Conservation (phyloP, 352 stramenopile genomes). For the Albugo candida region DNA sequence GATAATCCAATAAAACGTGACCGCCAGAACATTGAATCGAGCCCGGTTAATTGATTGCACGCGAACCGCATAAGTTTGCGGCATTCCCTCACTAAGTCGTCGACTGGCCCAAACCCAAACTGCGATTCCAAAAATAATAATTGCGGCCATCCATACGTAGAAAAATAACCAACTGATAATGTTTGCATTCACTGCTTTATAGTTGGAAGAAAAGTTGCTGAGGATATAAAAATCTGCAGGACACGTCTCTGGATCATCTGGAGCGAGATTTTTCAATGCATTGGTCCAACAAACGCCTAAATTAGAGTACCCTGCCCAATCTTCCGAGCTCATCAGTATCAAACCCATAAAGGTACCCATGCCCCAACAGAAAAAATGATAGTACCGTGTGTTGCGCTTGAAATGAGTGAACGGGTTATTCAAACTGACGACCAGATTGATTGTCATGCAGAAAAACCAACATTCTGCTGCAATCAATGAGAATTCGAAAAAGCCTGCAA, state of each 20-base stretch:
- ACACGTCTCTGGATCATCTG: conserved; percentile 21
- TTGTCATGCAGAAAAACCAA: conserved; percentile 82
- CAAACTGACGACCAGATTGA: conserved; percentile 70
- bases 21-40: conserved; percentile 72
- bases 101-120: conserved; percentile 80
- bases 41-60: conserved; percentile 76
- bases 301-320: conserved; percentile 74
- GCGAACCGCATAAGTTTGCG: conserved; percentile 66
- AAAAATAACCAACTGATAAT: conserved; percentile 77
- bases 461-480: conserved; percentile 63
- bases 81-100: conserved; percentile 67
- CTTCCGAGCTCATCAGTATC: conserved; percentile 42
- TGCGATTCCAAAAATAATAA: conserved; percentile 61
- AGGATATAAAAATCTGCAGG: conserved; percentile 18
- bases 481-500: conserved; percentile 73
- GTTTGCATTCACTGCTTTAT: conserved; percentile 68
- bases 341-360: conserved; percentile 20
- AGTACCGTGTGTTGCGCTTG: conserved; percentile 66
- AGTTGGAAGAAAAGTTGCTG: conserved; percentile 28
- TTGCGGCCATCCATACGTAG: conserved; percentile 71
- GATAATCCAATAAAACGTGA: conserved; percentile 78
- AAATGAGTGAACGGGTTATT: conserved; percentile 84
- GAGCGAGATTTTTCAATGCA: conserved; percentile 37
- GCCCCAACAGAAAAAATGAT: conserved; percentile 71
- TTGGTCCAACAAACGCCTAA: conserved; percentile 79